Conservation (phyloP, 768 basidiomycete species). For the Boletus barrowsii region DNA sequence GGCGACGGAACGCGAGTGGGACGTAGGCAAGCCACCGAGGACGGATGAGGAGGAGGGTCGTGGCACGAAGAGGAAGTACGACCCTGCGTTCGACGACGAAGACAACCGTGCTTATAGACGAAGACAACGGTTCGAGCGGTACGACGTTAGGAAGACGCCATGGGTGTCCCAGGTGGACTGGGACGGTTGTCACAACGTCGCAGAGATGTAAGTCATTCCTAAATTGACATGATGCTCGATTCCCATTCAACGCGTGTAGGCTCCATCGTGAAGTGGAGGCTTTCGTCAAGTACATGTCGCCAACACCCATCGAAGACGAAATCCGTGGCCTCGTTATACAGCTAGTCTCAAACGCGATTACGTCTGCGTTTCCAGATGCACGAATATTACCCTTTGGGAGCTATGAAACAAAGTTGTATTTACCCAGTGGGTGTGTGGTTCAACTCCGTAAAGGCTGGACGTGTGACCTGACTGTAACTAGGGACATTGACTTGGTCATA, state of each 20-base stretch:
- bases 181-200: slow-evolving; percentile 71
- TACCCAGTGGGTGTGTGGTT: slow-evolving; percentile 78
- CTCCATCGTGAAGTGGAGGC: slow-evolving; percentile 83
- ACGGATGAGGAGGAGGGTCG: slow-evolving; percentile 20
- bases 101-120: too few species aligned
- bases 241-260: slow-evolving; percentile 40
- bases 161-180: slow-evolving; percentile 75
- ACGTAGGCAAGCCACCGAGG: slow-evolving; percentile 32
- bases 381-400: slow-evolving; percentile 86
- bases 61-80: slow-evolving; percentile 46
- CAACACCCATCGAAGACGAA: slow-evolving; percentile 82
- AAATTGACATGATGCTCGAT: neutral
- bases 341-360: slow-evolving; percentile 65
- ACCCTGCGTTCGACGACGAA: slow-evolving; percentile 41
- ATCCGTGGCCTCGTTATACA: slow-evolving; percentile 70
- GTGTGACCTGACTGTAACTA: slow-evolving; percentile 31
- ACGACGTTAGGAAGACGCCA: slow-evolving; percentile 53
- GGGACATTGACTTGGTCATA: slow-evolving; percentile 94
- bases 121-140: slow-evolving; percentile 50
- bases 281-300: slow-evolving; percentile 85
- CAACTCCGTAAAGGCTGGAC: neutral
- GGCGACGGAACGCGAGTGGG: slow-evolving; percentile 39
- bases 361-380: slow-evolving; percentile 71
- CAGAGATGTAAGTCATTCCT: slow-evolving; percentile 66
- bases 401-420: slow-evolving; percentile 89